Percentiles rank a stretch among this genome's conserved stretches.
These are phyloP conservation scores for Tolypocladium ophioglossoides DNA, from an alignment of 2,329 filamentous ascomycete species.

Conservation along the genomic window DNA sequence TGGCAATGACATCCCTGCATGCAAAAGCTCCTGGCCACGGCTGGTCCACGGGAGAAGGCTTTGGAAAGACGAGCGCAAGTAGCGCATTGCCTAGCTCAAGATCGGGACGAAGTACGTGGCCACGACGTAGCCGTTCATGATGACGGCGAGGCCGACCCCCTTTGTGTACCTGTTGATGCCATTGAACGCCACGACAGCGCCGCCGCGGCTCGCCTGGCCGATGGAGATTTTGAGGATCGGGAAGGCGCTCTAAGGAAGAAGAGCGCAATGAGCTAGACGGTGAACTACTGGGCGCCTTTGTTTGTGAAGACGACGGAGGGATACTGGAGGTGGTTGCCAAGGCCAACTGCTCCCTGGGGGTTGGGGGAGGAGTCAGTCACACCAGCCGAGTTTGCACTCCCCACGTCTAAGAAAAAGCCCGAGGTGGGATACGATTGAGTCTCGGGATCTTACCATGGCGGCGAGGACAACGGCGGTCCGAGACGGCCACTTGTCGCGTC, in stretches of 20 bases:
- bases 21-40: constrained; percentile 29
- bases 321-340: constrained; percentile 44
- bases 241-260: constrained; percentile 40
- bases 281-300: constrained; percentile 45
- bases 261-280: constrained; percentile 40
- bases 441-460: constrained; percentile 22
- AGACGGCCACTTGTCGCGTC: constrained; percentile 15
- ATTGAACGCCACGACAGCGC: constrained; percentile 37
- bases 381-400: not conserved
- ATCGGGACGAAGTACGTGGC: constrained; percentile 44
- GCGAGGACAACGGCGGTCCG: constrained; percentile 15
- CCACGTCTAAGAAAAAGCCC: no score
- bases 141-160: constrained; percentile 37
- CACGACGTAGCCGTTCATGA: constrained; percentile 39
- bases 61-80: constrained; percentile 40
- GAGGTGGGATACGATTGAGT: no score
- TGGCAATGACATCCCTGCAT: constrained; percentile 27
- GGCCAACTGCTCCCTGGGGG: constrained; percentile 33
- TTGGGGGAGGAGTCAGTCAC: not conserved
- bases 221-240: constrained; percentile 51
- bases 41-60: constrained; percentile 40
- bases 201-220: constrained; percentile 49
- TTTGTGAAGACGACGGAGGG: constrained; percentile 46
- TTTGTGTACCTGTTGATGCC: constrained; percentile 37
- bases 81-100: constrained; percentile 44